Conservation (phyloP, 2,329 filamentous ascomycete species). For the Penicillium concentricum region DNA sequence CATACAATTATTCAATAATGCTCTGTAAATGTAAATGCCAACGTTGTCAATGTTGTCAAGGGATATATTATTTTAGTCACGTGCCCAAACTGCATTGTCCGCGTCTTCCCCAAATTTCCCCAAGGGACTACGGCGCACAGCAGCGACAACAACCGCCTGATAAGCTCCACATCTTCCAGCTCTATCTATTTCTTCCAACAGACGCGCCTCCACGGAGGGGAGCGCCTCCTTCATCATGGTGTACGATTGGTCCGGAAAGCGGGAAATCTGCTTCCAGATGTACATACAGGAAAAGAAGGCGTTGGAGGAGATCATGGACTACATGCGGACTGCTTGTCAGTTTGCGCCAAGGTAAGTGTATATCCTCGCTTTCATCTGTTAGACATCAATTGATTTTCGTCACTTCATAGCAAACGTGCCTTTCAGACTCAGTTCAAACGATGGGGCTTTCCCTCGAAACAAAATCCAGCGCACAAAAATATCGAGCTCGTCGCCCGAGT, state of each 20-base stretch:
- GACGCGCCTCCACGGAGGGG: constrained; percentile 30
- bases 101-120: constrained; percentile 10
- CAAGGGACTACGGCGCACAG: constrained; percentile 34
- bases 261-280: constrained; percentile 65
- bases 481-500: constrained; percentile 65
- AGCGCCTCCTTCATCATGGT: constrained; percentile 41
- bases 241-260: constrained; percentile 68
- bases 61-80: constrained; percentile 1
- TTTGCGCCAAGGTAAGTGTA: constrained; percentile 67
- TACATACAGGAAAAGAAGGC: constrained; percentile 75
- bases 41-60: neutral
- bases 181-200: constrained; percentile 14
- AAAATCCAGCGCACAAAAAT: constrained; percentile 70
- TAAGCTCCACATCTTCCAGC: constrained; percentile 18
- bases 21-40: neutral
- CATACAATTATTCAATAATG: neutral
- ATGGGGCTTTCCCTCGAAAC: constrained; percentile 77
- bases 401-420: constrained; percentile 60
- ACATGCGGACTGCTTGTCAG: constrained; percentile 63
- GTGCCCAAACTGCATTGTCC: constrained; percentile 25
- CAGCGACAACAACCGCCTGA: constrained; percentile 36
- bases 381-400: neutral
- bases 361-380: constrained; percentile 1
- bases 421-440: constrained; percentile 74
- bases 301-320: constrained; percentile 71